Base-by-base conservation (phyloP, 257 asterid species). In the Solanum bulbocastanum region DNA sequence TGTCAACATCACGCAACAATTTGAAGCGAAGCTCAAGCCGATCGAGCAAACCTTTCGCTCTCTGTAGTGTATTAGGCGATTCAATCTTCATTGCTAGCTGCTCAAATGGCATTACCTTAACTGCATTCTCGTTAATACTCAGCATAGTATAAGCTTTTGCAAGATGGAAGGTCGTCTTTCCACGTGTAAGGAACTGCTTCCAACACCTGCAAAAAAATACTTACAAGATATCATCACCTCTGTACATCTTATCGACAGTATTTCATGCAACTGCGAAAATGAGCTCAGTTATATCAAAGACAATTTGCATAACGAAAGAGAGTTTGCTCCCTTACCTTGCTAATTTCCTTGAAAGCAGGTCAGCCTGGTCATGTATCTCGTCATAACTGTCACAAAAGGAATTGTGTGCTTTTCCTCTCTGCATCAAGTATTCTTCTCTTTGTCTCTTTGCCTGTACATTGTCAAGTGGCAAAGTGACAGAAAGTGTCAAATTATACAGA, bases 91-190 rank as follows among this genome's bases (percentile, higher is more conserved):
- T 88, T 4, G 99, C 99, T 79, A 97, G 93, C 89, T 93, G 96
- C 90, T 97, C 99, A 87, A 97, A 97, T 60, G 99, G 98, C 98
- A 96, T 91, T 79, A 95, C 91, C 86, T 92, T 94, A 65, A 91
- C 98, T 13, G 97, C 91, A 71, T 88, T 89, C 94, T 91, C 92
- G 89, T 91, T 94, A 84, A 97, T 94, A 90, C 93, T 83, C 89
- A 96, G 89, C 49, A 92, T 93, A 88, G 75, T 79, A 76, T 94
- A 97, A 87, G 98, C 93, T 89, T 92, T 91, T 20, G 93, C 94
- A 86, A 97, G 95, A 87, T 91, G 68, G 42, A 89, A 91, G 58
- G 96, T 96, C 7, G 98, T 94, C 85, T 91, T 93, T 81, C 87
- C 93, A 86, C 68, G 89, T 87, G 83, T 87, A 79, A 42, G 74